phyloP scores from a whole-genome alignment of 192 early-diverging fungal species.

The Mortierella antarctica region DNA sequence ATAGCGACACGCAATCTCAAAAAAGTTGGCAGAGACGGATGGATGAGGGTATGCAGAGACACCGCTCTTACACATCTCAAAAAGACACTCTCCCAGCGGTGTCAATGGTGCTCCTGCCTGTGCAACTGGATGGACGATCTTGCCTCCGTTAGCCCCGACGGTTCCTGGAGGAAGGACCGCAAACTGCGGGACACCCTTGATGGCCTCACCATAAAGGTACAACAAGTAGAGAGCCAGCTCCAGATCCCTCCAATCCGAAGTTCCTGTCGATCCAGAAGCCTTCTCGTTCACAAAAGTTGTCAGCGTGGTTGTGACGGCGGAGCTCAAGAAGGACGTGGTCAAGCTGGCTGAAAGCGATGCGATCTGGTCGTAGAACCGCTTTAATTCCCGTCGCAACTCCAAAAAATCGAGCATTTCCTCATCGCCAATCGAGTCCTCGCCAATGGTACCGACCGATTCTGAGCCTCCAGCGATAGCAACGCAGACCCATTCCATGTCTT shows the following conservation, averaged over 20 bases:
- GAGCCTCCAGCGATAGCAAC: constrained; percentile 43
- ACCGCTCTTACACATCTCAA: constrained; percentile 58
- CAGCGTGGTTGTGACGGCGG: constrained; percentile 70
- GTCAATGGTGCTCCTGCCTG: constrained; percentile 44
- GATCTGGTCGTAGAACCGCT: constrained; percentile 81
- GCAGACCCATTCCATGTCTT: constrained; percentile 77
- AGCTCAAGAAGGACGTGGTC: constrained; percentile 67
- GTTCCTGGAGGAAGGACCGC: constrained; percentile 27
- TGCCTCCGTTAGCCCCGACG: constrained; percentile 49
- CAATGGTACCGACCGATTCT: constrained; percentile 42
- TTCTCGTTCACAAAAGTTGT: constrained; percentile 67
- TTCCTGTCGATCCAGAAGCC: constrained; percentile 29
- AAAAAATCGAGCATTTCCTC: constrained; percentile 56
- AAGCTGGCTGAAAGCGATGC: constrained; percentile 72
- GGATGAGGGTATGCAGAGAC: constrained; percentile 81
- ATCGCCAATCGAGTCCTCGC: constrained; percentile 52
- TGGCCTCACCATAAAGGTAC: constrained; percentile 77
- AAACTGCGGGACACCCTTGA: constrained; percentile 64
- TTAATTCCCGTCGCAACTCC: constrained; percentile 64
- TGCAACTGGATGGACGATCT: constrained; percentile 27
- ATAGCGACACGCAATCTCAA: constrained; percentile 80
- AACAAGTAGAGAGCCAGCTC: constrained; percentile 81
- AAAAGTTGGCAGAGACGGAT: constrained; percentile 76
- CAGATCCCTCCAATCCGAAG: constrained; percentile 75
- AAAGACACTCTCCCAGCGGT: constrained; percentile 42